These are phyloP conservation scores for Dryadomyces quercivorus DNA, from an alignment of 2,329 filamentous ascomycete genomes.

Conservation along the genomic window DNA sequence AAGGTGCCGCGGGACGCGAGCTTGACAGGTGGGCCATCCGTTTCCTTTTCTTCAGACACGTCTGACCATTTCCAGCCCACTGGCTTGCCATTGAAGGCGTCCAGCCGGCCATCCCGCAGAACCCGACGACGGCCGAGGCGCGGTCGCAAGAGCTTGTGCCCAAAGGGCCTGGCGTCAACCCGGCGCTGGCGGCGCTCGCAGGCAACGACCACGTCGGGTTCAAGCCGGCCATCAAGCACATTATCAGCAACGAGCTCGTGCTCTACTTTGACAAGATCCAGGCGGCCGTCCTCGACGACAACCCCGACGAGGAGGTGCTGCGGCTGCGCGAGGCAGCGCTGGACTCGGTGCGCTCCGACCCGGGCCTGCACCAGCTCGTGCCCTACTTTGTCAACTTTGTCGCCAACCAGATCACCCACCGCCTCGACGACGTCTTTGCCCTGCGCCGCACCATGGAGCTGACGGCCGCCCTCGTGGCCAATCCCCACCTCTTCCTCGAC, in stretches of 20 bases:
- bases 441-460: slow-evolving; percentile 89
- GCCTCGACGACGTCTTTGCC: slow-evolving; percentile 78
- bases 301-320: slow-evolving; percentile 63
- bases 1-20: slow-evolving; percentile 89
- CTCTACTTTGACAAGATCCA: slow-evolving; percentile 96
- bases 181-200: slow-evolving; percentile 68
- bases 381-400: slow-evolving; percentile 97
- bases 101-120: slow-evolving; percentile 91
- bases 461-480: slow-evolving; percentile 71
- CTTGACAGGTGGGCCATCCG: slow-evolving; percentile 55
- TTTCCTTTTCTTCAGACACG: neutral
- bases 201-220: slow-evolving; percentile 75
- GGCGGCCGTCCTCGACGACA: slow-evolving; percentile 75
- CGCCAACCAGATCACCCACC: slow-evolving; percentile 90
- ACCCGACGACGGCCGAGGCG: slow-evolving; percentile 77
- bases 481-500: slow-evolving; percentile 63
- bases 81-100: slow-evolving; percentile 98
- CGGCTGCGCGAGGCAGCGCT: slow-evolving; percentile 72
- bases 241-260: slow-evolving; percentile 89
- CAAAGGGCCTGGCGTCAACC: slow-evolving; percentile 81
- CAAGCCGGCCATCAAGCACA: slow-evolving; percentile 88
- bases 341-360: slow-evolving; percentile 75
- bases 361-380: slow-evolving; percentile 85
- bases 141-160: slow-evolving; percentile 75
- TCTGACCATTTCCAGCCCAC: slow-evolving; percentile 49